Conservation (phyloP, 73 alveolate species). For the Breviolum minutum region DNA sequence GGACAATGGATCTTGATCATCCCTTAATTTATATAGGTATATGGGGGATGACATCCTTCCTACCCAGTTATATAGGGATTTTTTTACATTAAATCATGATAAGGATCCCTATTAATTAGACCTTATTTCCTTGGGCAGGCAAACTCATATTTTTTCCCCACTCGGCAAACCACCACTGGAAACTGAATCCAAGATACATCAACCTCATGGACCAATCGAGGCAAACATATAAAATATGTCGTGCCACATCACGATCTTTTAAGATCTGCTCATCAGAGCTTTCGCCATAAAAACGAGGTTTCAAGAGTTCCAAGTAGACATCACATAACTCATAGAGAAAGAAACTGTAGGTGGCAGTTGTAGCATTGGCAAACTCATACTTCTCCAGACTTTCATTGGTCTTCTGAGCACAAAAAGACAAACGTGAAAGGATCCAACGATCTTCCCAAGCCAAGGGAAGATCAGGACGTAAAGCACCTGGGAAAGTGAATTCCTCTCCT, state of each 20-base stretch:
- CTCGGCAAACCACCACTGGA: too few relatives aligned
- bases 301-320: slow-evolving; percentile 85
- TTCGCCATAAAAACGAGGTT: slow-evolving; percentile 86
- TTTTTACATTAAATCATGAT: too few relatives aligned
- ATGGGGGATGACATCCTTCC: too few relatives aligned
- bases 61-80: too few relatives aligned
- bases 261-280: slow-evolving; percentile 31
- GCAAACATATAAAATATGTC: slow-evolving; percentile 70
- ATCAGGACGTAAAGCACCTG: slow-evolving; percentile 52
- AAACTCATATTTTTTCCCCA: too few relatives aligned
- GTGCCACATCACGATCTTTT: slow-evolving; percentile 68
- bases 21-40: too few relatives aligned
- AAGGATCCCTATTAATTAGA: too few relatives aligned
- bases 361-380: slow-evolving; percentile 90
- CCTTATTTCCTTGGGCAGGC: too few relatives aligned
- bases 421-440: slow-evolving; percentile 44
- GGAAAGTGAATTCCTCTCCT: slow-evolving; percentile 44
- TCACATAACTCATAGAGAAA: slow-evolving; percentile 61
- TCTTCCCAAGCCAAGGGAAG: slow-evolving; percentile 92
- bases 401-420: slow-evolving; percentile 28
- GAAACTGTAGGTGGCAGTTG: slow-evolving; percentile 58
- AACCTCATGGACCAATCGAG: slow-evolving; percentile 82
- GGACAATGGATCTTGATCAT: too few relatives aligned
- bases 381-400: slow-evolving; percentile 42
- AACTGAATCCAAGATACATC: slow-evolving; percentile 25